Conservation (phyloP, 1,284 basidiomycete genomes). For the Trametes sp. region DNA sequence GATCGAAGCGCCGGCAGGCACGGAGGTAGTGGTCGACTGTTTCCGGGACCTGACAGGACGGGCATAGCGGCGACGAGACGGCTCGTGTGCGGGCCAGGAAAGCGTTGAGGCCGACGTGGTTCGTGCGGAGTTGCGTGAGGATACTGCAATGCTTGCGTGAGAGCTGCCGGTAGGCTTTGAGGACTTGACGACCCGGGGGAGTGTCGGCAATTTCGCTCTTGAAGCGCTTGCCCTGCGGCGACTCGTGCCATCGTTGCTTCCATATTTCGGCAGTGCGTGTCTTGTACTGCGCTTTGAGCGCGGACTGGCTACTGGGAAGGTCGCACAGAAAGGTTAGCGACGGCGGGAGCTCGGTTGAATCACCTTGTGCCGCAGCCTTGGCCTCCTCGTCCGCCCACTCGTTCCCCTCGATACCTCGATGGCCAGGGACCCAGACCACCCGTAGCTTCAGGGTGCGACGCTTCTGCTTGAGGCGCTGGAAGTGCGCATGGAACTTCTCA, state of each 20-base stretch:
- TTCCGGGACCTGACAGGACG: not conserved
- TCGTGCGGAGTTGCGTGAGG: slow-evolving; percentile 6
- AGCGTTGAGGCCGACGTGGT: slow-evolving; percentile 5
- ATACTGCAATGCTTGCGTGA: slow-evolving; percentile 5
- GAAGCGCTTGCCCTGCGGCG: not conserved
- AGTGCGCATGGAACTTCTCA: not conserved
- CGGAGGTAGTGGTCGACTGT: slow-evolving; percentile 14
- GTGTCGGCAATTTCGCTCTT: not conserved
- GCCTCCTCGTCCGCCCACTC: slow-evolving; percentile 9
- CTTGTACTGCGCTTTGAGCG: slow-evolving; percentile 1
- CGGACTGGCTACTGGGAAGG: not conserved
- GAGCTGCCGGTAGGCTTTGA: not conserved
- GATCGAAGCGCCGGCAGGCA: slow-evolving; percentile 7
- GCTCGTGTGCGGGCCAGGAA: slow-evolving; percentile 6
- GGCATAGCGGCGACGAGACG: slow-evolving; percentile 7
- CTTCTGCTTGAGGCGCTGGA: not conserved
- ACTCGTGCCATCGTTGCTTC: not conserved
- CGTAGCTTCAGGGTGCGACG: not conserved
- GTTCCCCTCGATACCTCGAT: slow-evolving; percentile 5
- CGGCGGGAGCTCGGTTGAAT: not conserved
- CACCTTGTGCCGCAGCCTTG: slow-evolving; percentile 6
- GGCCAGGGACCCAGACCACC: slow-evolving; percentile 1
- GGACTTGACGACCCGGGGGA: slow-evolving; percentile 1
- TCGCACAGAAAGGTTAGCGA: not conserved
- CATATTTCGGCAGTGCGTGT: not conserved